Conservation (phyloP, 768 basidiomycete species). For the Lactarius vividus region DNA sequence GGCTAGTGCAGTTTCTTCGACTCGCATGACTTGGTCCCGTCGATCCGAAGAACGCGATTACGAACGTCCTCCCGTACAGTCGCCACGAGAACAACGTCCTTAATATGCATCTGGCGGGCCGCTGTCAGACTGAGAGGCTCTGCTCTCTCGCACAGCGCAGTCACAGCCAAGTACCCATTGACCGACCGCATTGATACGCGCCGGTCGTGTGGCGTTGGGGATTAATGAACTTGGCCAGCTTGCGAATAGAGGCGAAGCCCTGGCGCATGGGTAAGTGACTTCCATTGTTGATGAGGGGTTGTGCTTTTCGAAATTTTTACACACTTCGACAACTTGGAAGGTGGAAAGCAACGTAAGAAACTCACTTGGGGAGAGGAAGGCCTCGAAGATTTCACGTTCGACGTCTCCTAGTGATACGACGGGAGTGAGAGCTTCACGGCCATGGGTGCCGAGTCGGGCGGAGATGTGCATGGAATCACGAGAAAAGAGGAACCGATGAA, state of each 20-base stretch:
- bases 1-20: neutral
- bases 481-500: slow-evolving; percentile 20
- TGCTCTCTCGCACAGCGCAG: neutral
- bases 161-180: slow-evolving; percentile 14
- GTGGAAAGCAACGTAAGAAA: neutral
- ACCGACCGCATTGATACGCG: slow-evolving; percentile 2
- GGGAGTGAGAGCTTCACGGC: neutral
- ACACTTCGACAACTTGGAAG: neutral
- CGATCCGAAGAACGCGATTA: neutral
- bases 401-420: slow-evolving; percentile 8
- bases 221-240: neutral
- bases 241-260: slow-evolving; percentile 33
- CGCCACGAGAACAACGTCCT: slow-evolving; percentile 15
- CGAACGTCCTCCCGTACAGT: slow-evolving; percentile 5
- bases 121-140: slow-evolving; percentile 4
- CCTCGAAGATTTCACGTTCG: slow-evolving; percentile 16
- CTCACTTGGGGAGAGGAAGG: slow-evolving; percentile 21
- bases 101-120: slow-evolving; percentile 1
- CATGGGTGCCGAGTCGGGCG: neutral
- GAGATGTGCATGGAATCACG: slow-evolving; percentile 20
- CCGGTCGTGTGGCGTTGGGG: slow-evolving; percentile 9
- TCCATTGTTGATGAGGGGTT: slow-evolving; percentile 27
- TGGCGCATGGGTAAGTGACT: slow-evolving; percentile 31
- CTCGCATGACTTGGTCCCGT: neutral
- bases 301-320: slow-evolving; percentile 7